These are phyloP conservation scores for Aspergillus kassunensis DNA, from an alignment of 495 filamentous ascomycete species.

Conservation along the genomic window DNA sequence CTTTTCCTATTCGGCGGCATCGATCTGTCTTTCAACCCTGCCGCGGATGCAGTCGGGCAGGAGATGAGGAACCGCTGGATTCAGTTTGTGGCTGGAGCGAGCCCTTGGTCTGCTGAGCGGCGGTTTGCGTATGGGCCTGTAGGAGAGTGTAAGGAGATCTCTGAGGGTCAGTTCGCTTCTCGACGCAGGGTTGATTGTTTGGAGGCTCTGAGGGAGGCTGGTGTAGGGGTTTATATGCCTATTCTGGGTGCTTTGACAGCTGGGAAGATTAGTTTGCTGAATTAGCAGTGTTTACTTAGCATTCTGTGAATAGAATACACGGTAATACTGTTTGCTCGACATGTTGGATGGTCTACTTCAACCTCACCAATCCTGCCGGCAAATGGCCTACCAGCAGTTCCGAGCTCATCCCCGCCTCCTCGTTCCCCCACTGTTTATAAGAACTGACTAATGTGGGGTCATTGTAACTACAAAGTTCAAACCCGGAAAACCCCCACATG, in stretches of 20 bases:
- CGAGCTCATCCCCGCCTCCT: too few relatives aligned
- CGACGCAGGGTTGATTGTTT: constrained; percentile 28
- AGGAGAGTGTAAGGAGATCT: constrained; percentile 33
- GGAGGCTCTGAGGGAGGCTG: constrained; percentile 27
- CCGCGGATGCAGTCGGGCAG: constrained; percentile 26
- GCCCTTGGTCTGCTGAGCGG: constrained; percentile 26
- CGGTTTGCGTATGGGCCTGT: constrained; percentile 35
- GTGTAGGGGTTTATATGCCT: constrained; percentile 29
- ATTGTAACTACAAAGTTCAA: too few relatives aligned
- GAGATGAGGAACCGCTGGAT: constrained; percentile 37
- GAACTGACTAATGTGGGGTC: constrained; percentile 41
- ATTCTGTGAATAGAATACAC: too few relatives aligned
- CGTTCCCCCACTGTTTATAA: constrained; percentile 28
- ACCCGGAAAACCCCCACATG: too few relatives aligned
- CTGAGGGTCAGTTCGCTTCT: constrained; percentile 28
- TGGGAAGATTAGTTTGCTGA: constrained; percentile 37
- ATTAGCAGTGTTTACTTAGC: too few relatives aligned
- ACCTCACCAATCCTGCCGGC: neutral
- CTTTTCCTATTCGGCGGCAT: constrained; percentile 38
- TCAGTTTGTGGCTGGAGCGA: constrained; percentile 27
- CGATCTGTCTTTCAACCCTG: constrained; percentile 30
- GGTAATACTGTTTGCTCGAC: too few relatives aligned
- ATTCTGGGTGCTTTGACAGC: constrained; percentile 33
- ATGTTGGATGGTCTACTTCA: too few relatives aligned
- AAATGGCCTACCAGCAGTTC: neutral